Percentiles rank a stretch among this genome's conserved stretches.
Evolutionary conservation across 805 yeast genomes (phyloP).

Genomic region (Ogataea ganodermae): DNA sequence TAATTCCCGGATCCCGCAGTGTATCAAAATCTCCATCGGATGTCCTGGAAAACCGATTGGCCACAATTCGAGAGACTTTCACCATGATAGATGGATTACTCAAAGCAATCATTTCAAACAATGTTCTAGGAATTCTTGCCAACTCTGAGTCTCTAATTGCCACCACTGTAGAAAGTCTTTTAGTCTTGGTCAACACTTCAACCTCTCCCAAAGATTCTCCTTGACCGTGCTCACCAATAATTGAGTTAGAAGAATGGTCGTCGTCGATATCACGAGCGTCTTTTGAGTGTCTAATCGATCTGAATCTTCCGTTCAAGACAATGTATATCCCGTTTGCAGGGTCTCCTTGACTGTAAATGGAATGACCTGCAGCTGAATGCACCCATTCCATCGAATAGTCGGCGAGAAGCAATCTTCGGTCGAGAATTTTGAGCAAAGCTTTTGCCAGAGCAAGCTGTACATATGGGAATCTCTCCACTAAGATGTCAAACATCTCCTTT

Average conservation of each 20-base stretch:
- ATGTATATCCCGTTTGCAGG: conserved; percentile 89
- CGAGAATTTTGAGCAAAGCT: conserved; percentile 64
- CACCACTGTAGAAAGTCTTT: conserved; percentile 66
- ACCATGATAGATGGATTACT: conserved; percentile 90
- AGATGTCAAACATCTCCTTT: conserved; percentile 57
- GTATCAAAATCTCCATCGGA: conserved; percentile 17
- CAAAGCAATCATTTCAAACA: conserved; percentile 81
- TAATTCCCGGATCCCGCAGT: conserved; percentile 25
- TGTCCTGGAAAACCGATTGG: conserved; percentile 45
- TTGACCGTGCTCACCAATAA: conserved; percentile 80
- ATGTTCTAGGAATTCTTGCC: conserved; percentile 86
- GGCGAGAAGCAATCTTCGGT: conserved; percentile 66
- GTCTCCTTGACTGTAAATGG: conserved; percentile 78
- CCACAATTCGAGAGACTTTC: conserved; percentile 85
- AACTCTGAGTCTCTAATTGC: conserved; percentile 94
- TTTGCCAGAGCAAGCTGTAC: conserved; percentile 79
- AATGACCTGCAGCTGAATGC: conserved; percentile 83
- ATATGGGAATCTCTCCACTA: conserved; percentile 75
- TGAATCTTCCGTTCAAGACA: conserved; percentile 82
- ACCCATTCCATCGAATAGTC: conserved; percentile 97
- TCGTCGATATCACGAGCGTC: conserved; percentile 27
- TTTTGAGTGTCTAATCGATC: conserved; percentile 49
- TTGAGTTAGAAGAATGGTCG: conserved; percentile 13
- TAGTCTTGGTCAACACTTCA: conserved; percentile 83
- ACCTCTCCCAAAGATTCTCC: conserved; percentile 95